These are phyloP conservation scores for Triticum monococcum DNA, from an alignment of 176 grass and related monocot species.

Conservation along the genomic window DNA sequence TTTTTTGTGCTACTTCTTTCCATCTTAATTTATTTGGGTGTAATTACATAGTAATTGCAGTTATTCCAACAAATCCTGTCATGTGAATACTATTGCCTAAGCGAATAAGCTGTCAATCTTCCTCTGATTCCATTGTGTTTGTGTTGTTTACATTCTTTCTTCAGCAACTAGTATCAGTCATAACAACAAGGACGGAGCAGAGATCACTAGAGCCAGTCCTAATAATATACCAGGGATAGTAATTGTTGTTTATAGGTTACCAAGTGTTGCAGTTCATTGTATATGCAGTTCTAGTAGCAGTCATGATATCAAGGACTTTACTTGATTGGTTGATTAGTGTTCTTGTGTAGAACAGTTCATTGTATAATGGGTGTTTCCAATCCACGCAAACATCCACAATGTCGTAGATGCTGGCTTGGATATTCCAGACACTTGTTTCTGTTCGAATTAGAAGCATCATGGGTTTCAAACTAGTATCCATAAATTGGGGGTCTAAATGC, in stretches of 20 bases:
- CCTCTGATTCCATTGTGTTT: not conserved
- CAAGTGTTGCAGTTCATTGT: not conserved
- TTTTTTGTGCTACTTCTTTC: not conserved
- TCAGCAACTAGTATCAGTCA: not conserved
- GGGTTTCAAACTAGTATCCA: no score
- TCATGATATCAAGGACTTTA: not conserved
- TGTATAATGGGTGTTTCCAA: no score
- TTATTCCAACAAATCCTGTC: not conserved
- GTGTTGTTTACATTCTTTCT: not conserved
- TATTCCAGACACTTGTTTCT: not conserved
- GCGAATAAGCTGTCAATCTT: not conserved
- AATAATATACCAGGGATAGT: not conserved
- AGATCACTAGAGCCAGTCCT: no score
- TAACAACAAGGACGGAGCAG: no score
- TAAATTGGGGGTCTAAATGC: not conserved
- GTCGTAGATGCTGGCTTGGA: not conserved
- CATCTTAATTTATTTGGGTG: no score
- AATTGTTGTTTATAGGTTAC: not conserved
- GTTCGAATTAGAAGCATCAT: not conserved
- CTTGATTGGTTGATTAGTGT: not conserved
- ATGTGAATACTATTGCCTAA: not conserved
- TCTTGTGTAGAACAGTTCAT: not conserved
- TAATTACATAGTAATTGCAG: not conserved
- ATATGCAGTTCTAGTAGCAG: not conserved
- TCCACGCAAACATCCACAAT: not conserved